Conservation (phyloP, 2,329 filamentous ascomycete genomes). For the Curvularia verruculosa region DNA sequence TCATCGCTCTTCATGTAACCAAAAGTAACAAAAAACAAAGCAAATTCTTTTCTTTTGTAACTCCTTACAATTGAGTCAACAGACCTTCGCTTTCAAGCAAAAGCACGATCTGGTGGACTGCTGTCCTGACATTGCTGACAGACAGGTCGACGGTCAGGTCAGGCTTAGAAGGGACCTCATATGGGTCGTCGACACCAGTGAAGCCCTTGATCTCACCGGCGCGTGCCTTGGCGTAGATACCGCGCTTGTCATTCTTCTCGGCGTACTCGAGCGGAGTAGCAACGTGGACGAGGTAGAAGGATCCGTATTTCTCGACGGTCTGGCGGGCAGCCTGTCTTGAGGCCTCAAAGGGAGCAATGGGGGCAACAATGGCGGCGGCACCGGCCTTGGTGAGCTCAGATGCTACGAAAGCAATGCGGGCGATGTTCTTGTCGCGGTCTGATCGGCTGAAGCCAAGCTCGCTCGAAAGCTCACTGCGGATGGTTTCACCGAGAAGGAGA, state of each 20-base stretch:
- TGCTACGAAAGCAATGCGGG: constrained; percentile 94
- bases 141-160: constrained; percentile 84
- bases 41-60: no score
- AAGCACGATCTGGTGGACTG: constrained; percentile 95
- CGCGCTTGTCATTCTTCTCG: constrained; percentile 93
- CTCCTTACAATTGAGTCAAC: constrained; percentile 64
- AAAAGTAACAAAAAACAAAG: background rate
- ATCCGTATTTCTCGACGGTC: constrained; percentile 83
- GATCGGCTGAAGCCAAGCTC: constrained; percentile 94
- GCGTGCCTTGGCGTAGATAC: constrained; percentile 84
- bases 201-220: constrained; percentile 95
- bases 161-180: constrained; percentile 81
- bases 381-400: constrained; percentile 92
- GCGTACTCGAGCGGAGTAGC: constrained; percentile 89
- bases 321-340: constrained; percentile 80
- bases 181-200: constrained; percentile 97
- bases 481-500: constrained; percentile 92
- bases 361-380: constrained; percentile 92
- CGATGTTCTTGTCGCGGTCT: constrained; percentile 94
- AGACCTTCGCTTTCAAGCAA: constrained; percentile 88
- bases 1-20: background rate
- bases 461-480: constrained; percentile 88
- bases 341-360: constrained; percentile 89
- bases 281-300: constrained; percentile 95
- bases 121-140: constrained; percentile 87